Percentiles rank a stretch among this genome's conserved stretches.
Conservation (phyloP, 345 rosid species). For the Erodium maritimum region DNA sequence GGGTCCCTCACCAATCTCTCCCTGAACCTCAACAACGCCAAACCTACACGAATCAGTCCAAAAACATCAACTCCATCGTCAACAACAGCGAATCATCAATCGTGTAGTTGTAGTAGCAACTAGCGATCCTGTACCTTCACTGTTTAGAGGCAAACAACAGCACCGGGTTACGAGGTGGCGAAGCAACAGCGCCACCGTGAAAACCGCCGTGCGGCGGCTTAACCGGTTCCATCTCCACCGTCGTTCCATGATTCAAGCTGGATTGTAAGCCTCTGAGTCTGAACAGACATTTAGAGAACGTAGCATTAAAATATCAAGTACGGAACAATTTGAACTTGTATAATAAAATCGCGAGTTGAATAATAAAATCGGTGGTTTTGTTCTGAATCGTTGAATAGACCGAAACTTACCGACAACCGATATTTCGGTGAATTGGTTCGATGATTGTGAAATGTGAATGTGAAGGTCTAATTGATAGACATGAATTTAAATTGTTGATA, state of each 20-base stretch:
- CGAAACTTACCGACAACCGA: not conserved
- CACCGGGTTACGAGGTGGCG: slow-evolving; percentile 14
- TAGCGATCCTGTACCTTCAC: slow-evolving; percentile 26
- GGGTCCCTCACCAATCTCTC: slow-evolving; percentile 62
- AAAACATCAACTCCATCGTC: not conserved
- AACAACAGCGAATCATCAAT: not conserved
- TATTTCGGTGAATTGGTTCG: not conserved
- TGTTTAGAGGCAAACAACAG: slow-evolving; percentile 23
- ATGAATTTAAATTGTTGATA: no score
- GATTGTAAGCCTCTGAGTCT: not conserved
- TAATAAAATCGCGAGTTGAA: no score
- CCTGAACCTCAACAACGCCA: slow-evolving; percentile 48
- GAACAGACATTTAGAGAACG: not conserved
- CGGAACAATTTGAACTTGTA: no score
- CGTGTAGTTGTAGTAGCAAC: slow-evolving; percentile 2
- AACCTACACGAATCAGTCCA: slow-evolving; percentile 24
- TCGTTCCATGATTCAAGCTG: slow-evolving; percentile 6
- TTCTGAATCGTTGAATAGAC: not conserved
- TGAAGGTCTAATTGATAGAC: no score
- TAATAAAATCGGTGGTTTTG: not conserved
- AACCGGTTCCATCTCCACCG: slow-evolving; percentile 12
- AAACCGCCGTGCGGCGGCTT: slow-evolving; percentile 13
- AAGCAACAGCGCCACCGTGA: slow-evolving; percentile 11
- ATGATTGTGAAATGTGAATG: not conserved
- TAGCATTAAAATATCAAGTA: no score